Conservation (phyloP, 345 rosid genomes). For the Raphanus raphanistrum region DNA sequence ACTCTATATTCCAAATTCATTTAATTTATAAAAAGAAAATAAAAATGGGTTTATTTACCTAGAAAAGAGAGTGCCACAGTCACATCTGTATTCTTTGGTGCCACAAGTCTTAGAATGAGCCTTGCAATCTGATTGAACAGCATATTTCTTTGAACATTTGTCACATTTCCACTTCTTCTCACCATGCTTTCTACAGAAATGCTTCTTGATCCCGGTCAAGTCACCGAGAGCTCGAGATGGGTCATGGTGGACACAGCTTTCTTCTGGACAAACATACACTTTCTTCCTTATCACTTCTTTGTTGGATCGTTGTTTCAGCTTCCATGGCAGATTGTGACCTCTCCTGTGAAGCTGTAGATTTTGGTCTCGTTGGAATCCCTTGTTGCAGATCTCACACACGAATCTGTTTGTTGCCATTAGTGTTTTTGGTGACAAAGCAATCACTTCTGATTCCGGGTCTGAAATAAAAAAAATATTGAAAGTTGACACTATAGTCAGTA, state of each 20-base stretch:
- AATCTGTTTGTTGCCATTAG: conserved; percentile 80
- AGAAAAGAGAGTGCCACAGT: conserved; percentile 92
- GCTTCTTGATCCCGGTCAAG: conserved; percentile 95
- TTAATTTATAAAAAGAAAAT: not conserved
- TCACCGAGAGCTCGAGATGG: conserved; percentile 94
- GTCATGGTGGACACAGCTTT: conserved; percentile 81
- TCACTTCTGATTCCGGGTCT: conserved; percentile 91
- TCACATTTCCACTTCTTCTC: conserved; percentile 98
- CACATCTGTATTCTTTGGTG: conserved; percentile 91
- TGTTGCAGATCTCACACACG: conserved; percentile 85
- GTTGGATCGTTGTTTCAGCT: conserved; percentile 76
- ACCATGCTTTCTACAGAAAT: conserved; percentile 87
- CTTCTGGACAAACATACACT: conserved; percentile 69
- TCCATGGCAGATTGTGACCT: conserved; percentile 94
- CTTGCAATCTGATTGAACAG: conserved; percentile 97
- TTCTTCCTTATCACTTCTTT: conserved; percentile 56
- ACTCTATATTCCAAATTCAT: conserved; percentile 3
- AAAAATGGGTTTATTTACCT: conserved; percentile 48
- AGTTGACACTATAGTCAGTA: not conserved
- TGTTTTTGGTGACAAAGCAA: conserved; percentile 77
- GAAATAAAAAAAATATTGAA: not conserved
- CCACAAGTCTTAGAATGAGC: conserved; percentile 97
- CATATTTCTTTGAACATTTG: conserved; percentile 86
- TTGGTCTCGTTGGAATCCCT: conserved; percentile 90
- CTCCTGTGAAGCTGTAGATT: conserved; percentile 81